These are phyloP conservation scores for Volvox africanus DNA, from an alignment of 139 green algal species.

Conservation along the genomic window DNA sequence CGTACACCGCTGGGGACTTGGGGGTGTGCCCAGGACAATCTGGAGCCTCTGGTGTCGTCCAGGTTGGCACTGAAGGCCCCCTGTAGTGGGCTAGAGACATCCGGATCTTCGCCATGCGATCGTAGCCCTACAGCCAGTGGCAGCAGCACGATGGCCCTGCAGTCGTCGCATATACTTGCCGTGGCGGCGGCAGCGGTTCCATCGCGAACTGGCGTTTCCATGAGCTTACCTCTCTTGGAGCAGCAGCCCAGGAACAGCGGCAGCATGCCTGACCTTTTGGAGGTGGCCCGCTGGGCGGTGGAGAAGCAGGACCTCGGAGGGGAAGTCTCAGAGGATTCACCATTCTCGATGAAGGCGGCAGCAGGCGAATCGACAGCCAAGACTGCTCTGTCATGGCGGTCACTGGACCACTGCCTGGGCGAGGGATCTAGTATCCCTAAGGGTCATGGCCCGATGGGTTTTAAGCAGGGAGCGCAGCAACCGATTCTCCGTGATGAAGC, in stretches of 20 bases:
- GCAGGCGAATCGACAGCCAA: background rate
- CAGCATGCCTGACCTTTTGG: slow-evolving; percentile 35
- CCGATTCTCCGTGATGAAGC: background rate
- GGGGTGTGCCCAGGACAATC: too few relatives aligned
- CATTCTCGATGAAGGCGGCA: background rate
- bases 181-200: background rate
- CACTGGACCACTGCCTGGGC: background rate
- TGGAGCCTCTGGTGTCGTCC: background rate
- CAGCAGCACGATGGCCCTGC: background rate
- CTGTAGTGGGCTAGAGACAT: background rate
- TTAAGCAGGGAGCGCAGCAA: too few relatives aligned
- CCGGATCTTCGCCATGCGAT: background rate
- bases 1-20: background rate
- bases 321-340: background rate
- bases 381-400: background rate
- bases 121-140: background rate
- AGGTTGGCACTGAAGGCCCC: background rate
- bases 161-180: background rate
- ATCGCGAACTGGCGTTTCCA: too few relatives aligned
- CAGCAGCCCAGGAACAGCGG: slow-evolving; percentile 9
- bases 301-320: background rate
- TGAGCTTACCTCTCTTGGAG: background rate
- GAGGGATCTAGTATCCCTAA: too few relatives aligned
- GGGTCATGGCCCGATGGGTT: too few relatives aligned
- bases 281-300: background rate